Evolutionary conservation across 2,329 filamentous ascomycete species (phyloP).

Genomic region (Penicillium hesseltinei): DNA sequence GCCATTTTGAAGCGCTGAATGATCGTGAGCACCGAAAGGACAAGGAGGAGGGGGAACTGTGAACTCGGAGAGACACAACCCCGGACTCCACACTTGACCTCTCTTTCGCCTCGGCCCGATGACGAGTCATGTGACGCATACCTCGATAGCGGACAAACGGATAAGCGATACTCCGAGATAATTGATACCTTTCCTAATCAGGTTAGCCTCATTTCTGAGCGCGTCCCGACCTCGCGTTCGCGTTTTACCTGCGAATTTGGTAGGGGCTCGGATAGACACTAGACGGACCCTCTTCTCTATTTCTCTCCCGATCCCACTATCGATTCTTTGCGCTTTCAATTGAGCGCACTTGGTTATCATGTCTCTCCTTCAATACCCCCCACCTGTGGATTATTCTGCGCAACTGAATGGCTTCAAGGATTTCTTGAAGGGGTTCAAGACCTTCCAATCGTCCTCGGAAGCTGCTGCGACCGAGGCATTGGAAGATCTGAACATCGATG

Average conservation of each 20-base stretch:
- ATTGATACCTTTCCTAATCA: slow-evolving; percentile 3
- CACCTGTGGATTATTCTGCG: slow-evolving; percentile 80
- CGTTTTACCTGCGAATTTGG: slow-evolving; percentile 11
- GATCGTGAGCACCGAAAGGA: slow-evolving; percentile 9
- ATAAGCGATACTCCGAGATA: slow-evolving; percentile 1
- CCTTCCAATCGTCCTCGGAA: slow-evolving; percentile 61
- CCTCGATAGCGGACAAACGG: slow-evolving; percentile 5
- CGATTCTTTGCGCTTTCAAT: slow-evolving; percentile 22
- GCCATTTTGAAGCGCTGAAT: slow-evolving; percentile 37
- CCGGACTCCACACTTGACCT: slow-evolving; percentile 21
- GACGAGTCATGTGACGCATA: slow-evolving; percentile 14
- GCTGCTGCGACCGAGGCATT: slow-evolving; percentile 74
- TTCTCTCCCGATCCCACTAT: slow-evolving; percentile 18
- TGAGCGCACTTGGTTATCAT: slow-evolving; percentile 50
- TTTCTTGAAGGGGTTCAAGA: slow-evolving; percentile 86
- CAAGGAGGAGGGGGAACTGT: slow-evolving; percentile 13
- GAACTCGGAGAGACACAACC: slow-evolving; percentile 17
- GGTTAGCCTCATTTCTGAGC: slow-evolving; percentile 14
- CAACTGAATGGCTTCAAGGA: slow-evolving; percentile 80
- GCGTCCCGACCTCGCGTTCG: slow-evolving; percentile 15
- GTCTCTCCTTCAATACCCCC: slow-evolving; percentile 78
- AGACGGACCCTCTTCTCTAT: slow-evolving; percentile 14
- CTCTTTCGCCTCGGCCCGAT: slow-evolving; percentile 33
- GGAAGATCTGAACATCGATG: slow-evolving; percentile 79
- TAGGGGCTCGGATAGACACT: slow-evolving; percentile 14